Percentiles rank a stretch among this genome's conserved stretches.
Evolutionary conservation across 164 flowering plant species (phyloP).

Genomic region (Stephania japonica): DNA sequence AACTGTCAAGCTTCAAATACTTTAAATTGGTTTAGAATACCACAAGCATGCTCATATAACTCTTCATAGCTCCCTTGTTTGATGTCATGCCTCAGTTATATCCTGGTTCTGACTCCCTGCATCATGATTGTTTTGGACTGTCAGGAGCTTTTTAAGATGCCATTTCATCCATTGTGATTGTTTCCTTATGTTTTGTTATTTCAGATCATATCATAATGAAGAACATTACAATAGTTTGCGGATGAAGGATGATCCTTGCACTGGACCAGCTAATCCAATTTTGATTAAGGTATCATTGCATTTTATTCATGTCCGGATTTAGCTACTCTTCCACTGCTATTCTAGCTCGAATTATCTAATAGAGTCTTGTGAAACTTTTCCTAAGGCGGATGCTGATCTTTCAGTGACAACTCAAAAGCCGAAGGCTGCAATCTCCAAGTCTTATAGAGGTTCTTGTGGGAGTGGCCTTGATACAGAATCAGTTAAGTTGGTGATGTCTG

Average conservation of each 20-base stretch:
- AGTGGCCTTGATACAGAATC: slow-evolving; percentile 30
- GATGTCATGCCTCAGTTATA: background rate
- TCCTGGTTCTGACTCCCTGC: background rate
- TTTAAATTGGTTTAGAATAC: background rate
- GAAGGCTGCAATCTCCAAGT: slow-evolving; percentile 35
- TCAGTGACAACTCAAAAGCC: slow-evolving; percentile 44
- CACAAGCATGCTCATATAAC: background rate
- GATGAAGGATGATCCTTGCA: slow-evolving; percentile 61
- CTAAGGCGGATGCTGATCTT: slow-evolving; percentile 81
- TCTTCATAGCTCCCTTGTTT: background rate
- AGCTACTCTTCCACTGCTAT: background rate
- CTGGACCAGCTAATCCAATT: slow-evolving; percentile 69
- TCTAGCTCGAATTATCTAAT: slow-evolving; percentile 22
- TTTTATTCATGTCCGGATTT: background rate
- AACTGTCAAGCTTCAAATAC: background rate
- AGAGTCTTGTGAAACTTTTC: slow-evolving; percentile 20
- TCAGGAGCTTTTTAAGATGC: background rate
- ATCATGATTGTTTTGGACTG: background rate
- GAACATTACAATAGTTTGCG: slow-evolving; percentile 89
- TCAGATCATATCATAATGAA: slow-evolving; percentile 87
- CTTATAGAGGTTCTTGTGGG: slow-evolving; percentile 23
- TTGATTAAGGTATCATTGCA: slow-evolving; percentile 53
- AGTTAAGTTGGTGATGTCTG: slow-evolving; percentile 59
- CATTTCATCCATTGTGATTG: background rate
- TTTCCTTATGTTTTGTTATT: slow-evolving; percentile 11